Evolutionary conservation across 345 rosid genomes (phyloP).

Genomic region (Combretum micranthum): DNA sequence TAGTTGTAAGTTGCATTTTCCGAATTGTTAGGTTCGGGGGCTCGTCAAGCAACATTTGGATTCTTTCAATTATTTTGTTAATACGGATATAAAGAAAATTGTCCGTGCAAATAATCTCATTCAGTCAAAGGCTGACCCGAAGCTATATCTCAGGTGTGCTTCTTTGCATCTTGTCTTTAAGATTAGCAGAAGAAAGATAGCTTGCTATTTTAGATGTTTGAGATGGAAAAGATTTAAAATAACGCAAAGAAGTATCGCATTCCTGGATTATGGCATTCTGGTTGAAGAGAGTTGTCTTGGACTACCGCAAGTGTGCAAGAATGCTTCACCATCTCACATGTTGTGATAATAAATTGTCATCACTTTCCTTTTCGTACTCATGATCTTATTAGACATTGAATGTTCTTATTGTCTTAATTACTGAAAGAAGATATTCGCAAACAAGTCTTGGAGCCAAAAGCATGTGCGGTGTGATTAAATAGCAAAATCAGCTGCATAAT

Average conservation of each 20-base stretch:
- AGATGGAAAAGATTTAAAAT: neutral
- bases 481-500: neutral
- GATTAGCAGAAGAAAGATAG: neutral
- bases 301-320: no score
- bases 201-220: slow-evolving; percentile 2
- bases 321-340: no score
- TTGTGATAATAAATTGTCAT: no score
- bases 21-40: slow-evolving; percentile 57
- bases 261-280: no score
- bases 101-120: slow-evolving; percentile 69
- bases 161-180: neutral
- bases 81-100: slow-evolving; percentile 74
- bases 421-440: no score
- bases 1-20: neutral
- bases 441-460: no score
- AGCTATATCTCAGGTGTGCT: slow-evolving; percentile 47
- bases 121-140: slow-evolving; percentile 38
- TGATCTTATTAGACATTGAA: no score
- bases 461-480: no score
- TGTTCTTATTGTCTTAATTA: no score
- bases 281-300: no score
- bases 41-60: slow-evolving; percentile 92
- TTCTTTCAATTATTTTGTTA: slow-evolving; percentile 77
- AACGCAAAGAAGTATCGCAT: neutral
- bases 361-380: neutral